phyloP scores from a whole-genome alignment of 805 yeast species.

The Saccharomyces kudriavzevii region DNA sequence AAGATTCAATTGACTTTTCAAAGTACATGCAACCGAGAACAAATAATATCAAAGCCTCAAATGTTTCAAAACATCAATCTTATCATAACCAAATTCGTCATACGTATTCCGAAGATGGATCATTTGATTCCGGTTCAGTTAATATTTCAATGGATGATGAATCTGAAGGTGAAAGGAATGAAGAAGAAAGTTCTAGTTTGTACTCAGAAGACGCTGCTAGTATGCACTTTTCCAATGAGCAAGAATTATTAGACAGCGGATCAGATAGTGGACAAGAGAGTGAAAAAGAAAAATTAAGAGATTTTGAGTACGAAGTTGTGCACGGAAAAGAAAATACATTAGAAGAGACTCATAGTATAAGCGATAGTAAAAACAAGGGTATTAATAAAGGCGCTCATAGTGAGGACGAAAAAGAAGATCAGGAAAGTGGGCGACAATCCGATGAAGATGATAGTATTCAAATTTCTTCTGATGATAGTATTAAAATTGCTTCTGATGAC shows the following conservation, averaged over 20 bases:
- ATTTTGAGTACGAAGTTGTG: not conserved
- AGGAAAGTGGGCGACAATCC: not conserved
- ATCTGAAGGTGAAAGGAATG: not conserved
- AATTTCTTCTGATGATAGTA: not conserved
- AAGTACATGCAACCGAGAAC: not conserved
- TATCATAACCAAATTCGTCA: not conserved
- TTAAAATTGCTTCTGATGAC: not conserved
- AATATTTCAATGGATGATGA: not conserved
- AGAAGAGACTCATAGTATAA: not conserved
- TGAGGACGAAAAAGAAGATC: not conserved
- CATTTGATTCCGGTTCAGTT: not conserved
- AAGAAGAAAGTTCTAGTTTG: not conserved
- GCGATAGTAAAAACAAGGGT: not conserved
- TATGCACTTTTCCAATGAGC: not conserved
- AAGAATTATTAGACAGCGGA: not conserved
- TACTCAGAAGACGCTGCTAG: not conserved
- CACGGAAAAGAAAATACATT: not conserved
- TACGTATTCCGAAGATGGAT: not conserved
- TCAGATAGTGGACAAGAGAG: not conserved
- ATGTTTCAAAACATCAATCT: not conserved
- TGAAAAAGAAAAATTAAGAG: not conserved
- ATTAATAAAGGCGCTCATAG: not conserved
- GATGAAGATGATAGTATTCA: not conserved
- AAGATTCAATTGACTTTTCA: not conserved
- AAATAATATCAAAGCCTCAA: not conserved